Percentiles rank a stretch among this genome's conserved stretches.
phyloP scores from a whole-genome alignment of 352 stramenopile species.

The Achlya hypogyna region DNA sequence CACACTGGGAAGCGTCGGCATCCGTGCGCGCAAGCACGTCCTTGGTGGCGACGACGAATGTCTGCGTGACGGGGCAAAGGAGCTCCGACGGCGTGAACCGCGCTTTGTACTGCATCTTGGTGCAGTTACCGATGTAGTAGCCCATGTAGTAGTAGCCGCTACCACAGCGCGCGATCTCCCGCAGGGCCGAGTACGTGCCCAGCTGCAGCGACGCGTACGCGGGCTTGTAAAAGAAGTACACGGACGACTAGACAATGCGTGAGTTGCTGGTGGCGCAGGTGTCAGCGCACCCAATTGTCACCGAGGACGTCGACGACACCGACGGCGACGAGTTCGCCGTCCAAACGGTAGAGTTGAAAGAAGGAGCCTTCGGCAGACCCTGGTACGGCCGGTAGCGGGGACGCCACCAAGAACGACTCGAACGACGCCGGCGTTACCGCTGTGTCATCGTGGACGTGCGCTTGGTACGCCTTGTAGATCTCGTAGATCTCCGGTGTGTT shows the following conservation, averaged over 20 bases:
- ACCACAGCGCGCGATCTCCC: conserved; percentile 55
- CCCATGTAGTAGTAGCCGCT: conserved; percentile 57
- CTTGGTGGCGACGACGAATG: conserved; percentile 38
- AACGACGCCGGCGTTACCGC: background rate
- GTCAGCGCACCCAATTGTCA: conserved; percentile 25
- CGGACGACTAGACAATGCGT: conserved; percentile 29
- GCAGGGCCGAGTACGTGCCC: conserved; percentile 52
- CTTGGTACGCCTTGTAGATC: conserved; percentile 52
- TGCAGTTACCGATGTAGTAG: conserved; percentile 60
- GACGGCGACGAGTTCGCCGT: conserved; percentile 53
- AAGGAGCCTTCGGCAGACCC: conserved; percentile 8
- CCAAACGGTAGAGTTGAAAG: conserved; percentile 34
- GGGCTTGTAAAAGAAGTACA: conserved; percentile 72
- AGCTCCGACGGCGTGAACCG: conserved; percentile 59
- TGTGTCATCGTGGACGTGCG: conserved; percentile 41
- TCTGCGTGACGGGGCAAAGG: conserved; percentile 36
- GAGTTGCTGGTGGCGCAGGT: too few species aligned
- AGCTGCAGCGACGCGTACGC: conserved; percentile 36
- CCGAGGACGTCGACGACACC: conserved; percentile 61
- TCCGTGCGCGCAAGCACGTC: background rate
- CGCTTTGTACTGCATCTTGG: conserved; percentile 71
- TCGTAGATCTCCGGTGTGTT: conserved; percentile 31
- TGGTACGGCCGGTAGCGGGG: conserved; percentile 22
- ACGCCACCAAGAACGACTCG: conserved; percentile 24
- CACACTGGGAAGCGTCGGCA: background rate